phyloP scores from a whole-genome alignment of 768 basidiomycete species.

The Lactarius indigo region DNA sequence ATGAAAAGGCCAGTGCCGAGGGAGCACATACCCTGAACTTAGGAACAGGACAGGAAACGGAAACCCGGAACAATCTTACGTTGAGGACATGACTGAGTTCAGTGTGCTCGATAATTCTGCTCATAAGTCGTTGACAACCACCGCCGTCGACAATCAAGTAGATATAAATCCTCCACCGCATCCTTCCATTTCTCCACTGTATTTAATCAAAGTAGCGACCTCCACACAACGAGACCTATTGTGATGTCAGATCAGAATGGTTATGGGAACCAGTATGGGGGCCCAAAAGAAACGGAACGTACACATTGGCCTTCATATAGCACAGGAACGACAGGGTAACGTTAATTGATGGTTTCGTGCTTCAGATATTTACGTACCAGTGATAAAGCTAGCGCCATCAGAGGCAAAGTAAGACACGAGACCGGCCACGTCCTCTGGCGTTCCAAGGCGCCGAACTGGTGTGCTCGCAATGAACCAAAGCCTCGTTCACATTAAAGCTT shows the following conservation, averaged over 20 bases:
- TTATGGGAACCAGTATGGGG: neutral
- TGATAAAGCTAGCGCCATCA: conserved; percentile 22
- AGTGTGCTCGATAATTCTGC: neutral
- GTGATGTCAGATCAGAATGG: neutral
- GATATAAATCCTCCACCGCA: neutral
- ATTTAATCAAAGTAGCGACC: conserved; percentile 11
- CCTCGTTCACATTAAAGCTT: neutral
- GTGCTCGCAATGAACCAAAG: neutral
- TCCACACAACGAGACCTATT: conserved; percentile 12
- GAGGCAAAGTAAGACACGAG: conserved; percentile 26
- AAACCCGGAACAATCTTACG: neutral
- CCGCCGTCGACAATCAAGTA: neutral
- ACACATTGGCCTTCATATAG: conserved; percentile 10
- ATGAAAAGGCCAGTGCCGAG: too few relatives aligned
- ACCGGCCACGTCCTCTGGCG: conserved; percentile 22
- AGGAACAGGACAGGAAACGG: too few relatives aligned
- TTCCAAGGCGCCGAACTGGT: conserved; percentile 14
- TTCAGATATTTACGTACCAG: conserved; percentile 10
- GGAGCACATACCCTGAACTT: too few relatives aligned
- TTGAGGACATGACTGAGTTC: neutral
- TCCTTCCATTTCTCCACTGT: neutral
- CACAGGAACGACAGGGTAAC: neutral
- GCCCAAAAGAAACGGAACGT: neutral
- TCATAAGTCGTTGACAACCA: neutral
- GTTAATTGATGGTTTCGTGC: neutral